Conservation (phyloP, 192 early-diverging fungal species). For the Umbelopsis sp. region DNA sequence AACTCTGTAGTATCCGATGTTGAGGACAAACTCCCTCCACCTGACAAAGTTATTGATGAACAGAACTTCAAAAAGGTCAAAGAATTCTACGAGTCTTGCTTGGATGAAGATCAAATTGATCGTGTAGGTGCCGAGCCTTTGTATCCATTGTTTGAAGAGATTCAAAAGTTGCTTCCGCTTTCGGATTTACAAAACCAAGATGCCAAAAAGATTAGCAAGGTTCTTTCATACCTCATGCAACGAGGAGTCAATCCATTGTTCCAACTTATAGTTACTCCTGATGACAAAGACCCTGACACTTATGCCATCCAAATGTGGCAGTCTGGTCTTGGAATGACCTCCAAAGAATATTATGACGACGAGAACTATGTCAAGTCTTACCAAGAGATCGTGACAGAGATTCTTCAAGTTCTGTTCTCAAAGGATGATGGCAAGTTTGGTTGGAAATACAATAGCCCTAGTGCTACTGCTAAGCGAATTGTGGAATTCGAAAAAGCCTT, state of each 20-base stretch:
- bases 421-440: constrained; percentile 8
- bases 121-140: constrained; percentile 46
- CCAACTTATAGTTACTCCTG: constrained; percentile 46
- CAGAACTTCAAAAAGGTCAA: constrained; percentile 66
- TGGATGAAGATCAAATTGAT: constrained; percentile 51
- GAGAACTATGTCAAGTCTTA: constrained; percentile 45
- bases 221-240: background rate
- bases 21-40: constrained; percentile 29
- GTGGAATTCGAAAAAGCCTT: constrained; percentile 62
- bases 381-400: constrained; percentile 42
- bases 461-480: constrained; percentile 48
- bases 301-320: constrained; percentile 57
- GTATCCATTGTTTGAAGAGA: constrained; percentile 41
- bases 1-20: constrained; percentile 28
- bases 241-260: constrained; percentile 45
- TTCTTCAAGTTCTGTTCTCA: constrained; percentile 41
- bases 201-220: constrained; percentile 16
- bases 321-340: constrained; percentile 61
- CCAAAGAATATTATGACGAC: constrained; percentile 66
- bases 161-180: constrained; percentile 34
- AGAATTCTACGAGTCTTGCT: constrained; percentile 56
- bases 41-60: constrained; percentile 47
- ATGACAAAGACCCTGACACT: constrained; percentile 59
- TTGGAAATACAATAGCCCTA: constrained; percentile 18
- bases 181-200: background rate